phyloP scores from a whole-genome alignment of 2,329 filamentous ascomycete species.

The Coleophoma cylindrospora region DNA sequence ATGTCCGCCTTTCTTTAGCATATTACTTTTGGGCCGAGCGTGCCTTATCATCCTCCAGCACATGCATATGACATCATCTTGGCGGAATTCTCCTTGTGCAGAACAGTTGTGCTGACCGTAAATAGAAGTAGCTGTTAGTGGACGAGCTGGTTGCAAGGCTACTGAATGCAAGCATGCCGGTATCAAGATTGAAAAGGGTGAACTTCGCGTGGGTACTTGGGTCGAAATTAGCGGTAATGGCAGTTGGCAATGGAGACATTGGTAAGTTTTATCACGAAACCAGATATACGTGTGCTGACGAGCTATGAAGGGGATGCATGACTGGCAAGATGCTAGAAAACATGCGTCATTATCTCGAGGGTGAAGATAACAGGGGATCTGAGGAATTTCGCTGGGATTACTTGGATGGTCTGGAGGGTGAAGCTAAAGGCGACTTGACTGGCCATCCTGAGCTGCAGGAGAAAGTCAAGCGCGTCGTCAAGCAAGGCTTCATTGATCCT shows the following conservation, averaged over 20 bases:
- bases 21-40: background rate
- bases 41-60: background rate
- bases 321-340: conserved; percentile 70
- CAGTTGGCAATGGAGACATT: conserved; percentile 78
- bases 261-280: conserved; percentile 47
- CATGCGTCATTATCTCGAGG: conserved; percentile 51
- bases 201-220: conserved; percentile 72
- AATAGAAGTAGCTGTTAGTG: conserved; percentile 66
- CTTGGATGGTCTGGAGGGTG: conserved; percentile 71
- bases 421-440: conserved; percentile 50
- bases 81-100: background rate
- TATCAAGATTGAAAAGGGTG: conserved; percentile 72
- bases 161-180: conserved; percentile 64
- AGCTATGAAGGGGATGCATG: conserved; percentile 69
- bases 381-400: conserved; percentile 35
- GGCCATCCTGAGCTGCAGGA: conserved; percentile 57
- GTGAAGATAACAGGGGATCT: conserved; percentile 37
- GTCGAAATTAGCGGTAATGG: conserved; percentile 56
- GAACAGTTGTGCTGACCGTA: background rate
- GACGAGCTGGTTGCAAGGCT: conserved; percentile 71
- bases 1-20: background rate
- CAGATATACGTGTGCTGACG: background rate
- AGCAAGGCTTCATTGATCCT: conserved; percentile 74
- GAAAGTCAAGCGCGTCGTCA: conserved; percentile 69
- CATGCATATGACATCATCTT: conserved; percentile 1